A percentile compares a stretch with the other conserved stretches of the same genome.
Conservation (phyloP, 306 rosid genomes). For the Rosa lucieae region DNA sequence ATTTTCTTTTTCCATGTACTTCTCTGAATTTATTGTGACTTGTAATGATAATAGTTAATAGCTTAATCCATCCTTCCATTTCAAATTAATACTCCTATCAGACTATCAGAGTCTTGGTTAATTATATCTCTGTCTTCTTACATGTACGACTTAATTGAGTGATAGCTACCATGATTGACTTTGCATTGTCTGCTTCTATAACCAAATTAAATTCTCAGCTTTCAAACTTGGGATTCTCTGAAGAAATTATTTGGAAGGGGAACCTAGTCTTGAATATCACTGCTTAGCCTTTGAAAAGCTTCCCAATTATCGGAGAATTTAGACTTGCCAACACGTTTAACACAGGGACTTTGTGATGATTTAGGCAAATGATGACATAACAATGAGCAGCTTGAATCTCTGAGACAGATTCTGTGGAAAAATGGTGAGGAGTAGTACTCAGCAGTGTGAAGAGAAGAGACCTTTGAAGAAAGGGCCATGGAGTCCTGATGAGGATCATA, state of each 20-base stretch:
- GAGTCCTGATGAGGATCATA: conserved; percentile 42
- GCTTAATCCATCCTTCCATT: conserved; percentile 2
- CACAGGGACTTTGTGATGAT: not conserved
- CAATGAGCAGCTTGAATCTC: not conserved
- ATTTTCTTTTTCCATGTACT: not conserved
- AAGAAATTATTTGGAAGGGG: conserved; percentile 1
- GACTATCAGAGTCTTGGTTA: not conserved
- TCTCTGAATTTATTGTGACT: not conserved
- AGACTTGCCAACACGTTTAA: not conserved
- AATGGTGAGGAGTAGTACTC: conserved; percentile 25
- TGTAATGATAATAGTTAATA: not conserved
- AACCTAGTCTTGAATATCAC: not conserved
- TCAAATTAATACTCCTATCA: not conserved
- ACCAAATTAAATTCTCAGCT: not conserved
- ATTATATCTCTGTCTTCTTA: not conserved
- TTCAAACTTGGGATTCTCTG: not conserved
- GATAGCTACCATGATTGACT: conserved; percentile 11
- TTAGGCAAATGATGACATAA: not conserved
- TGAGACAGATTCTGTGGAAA: conserved; percentile 1
- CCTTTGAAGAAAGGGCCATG: conserved; percentile 32
- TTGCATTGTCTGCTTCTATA: not conserved
- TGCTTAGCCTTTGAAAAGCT: conserved; percentile 3
- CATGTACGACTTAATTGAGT: conserved; percentile 7
- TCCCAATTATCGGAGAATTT: not conserved
- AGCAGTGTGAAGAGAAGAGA: conserved; percentile 17